Evolutionary conservation across 2,329 filamentous ascomycete genomes (phyloP).

Genomic region (Neonectria magnoliae): DNA sequence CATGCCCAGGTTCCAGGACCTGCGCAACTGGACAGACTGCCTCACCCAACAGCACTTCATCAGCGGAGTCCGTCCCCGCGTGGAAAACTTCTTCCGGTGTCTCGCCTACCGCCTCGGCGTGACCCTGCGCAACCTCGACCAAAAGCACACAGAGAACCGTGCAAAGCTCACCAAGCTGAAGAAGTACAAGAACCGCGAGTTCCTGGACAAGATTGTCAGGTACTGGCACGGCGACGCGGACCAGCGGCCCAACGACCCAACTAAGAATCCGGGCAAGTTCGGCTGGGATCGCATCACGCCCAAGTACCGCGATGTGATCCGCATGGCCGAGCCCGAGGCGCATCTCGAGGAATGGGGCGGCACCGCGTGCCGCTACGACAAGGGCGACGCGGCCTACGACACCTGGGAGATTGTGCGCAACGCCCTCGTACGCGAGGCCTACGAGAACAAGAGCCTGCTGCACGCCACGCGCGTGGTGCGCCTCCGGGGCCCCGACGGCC

Average conservation of each 20-base stretch:
- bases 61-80: not conserved
- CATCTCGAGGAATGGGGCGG: constrained; percentile 20
- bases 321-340: constrained; percentile 44
- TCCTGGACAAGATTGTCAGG: constrained; percentile 23
- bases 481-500: constrained; percentile 27
- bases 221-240: constrained; percentile 31
- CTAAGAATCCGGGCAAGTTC: constrained; percentile 20
- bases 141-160: constrained; percentile 16
- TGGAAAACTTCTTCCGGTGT: constrained; percentile 35
- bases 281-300: constrained; percentile 25
- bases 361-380: constrained; percentile 17
- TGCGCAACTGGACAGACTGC: not conserved
- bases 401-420: constrained; percentile 46
- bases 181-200: constrained; percentile 22
- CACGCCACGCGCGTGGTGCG: constrained; percentile 50
- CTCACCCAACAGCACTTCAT: not conserved
- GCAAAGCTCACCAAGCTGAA: constrained; percentile 20
- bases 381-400: constrained; percentile 27
- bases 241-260: constrained; percentile 29
- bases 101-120: constrained; percentile 53
- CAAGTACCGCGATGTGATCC: constrained; percentile 45
- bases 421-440: constrained; percentile 55
- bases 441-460: constrained; percentile 54
- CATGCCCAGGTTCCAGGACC: constrained; percentile 30
- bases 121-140: constrained; percentile 39